Base-by-base conservation (phyloP, 345 rosid species). In the Dovyalis caffra region DNA sequence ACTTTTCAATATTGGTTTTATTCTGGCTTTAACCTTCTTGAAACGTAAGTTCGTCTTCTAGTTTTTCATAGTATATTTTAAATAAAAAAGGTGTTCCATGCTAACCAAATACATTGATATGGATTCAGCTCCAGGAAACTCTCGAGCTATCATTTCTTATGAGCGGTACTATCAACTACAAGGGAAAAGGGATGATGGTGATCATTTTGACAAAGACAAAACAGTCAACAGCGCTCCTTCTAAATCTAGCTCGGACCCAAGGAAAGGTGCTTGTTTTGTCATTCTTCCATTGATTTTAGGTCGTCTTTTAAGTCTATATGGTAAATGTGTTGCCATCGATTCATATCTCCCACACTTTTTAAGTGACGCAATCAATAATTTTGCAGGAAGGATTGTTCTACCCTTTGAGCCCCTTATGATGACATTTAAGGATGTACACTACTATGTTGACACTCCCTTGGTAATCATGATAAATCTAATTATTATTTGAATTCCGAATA, bases 101-200 rank as follows among this genome's bases (percentile, higher is more conserved):
- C n/a, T n/a, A n/a, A n/a, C n/a, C n/a, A n/a, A n/a, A n/a, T n/a
- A n/a, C n/a, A n/a, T n/a, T n/a, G n/a, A n/a, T n/a, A n/a, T n/a
- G n/a, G n/a, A 53, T 77, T 67, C 90, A 91, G 97, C 97, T 85
- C 94, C 93, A 23, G 88, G 86, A 74, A 78, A 85, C 58, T 87
- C 97, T 47, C 87, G 82, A 32, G 86, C 91, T 69, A 83, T 94
- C 83, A 86, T 90, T 80, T 89, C 97, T 0, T 78, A 75, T 53
- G 92, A 91, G 33, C 88, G 78, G 69, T 85, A 86, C 80, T 47
- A 83, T 51, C 87, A 83, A 70, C 71, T 83, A 7, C 87, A 78
- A 78, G 90, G 80, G 70, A 84, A 77, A 12, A 77, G 72, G 78
- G 82, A 76, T 78, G 75, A 71, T 8, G 5, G 49, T 60, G 78